Percentiles rank a stretch among this genome's conserved stretches.
Conservation (phyloP, 768 basidiomycete species). For the Dioszegia aurantiaca region DNA sequence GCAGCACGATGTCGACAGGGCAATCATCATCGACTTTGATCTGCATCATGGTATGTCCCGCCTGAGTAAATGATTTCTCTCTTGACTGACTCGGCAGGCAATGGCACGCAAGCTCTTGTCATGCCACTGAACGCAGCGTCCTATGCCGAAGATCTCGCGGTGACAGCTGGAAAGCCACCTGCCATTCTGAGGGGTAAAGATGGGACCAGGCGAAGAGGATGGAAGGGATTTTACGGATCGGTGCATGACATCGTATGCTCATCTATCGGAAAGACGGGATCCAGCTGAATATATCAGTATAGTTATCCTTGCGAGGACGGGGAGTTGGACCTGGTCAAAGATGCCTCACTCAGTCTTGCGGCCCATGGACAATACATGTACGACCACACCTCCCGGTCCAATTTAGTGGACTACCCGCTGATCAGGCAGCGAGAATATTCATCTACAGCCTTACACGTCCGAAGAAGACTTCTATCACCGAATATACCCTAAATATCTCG, state of each 20-base stretch:
- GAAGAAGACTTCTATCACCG: constrained; percentile 72
- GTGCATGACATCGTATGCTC: constrained; percentile 83
- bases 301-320: constrained; percentile 89
- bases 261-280: background rate
- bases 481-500: constrained; percentile 68
- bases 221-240: constrained; percentile 74
- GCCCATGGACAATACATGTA: constrained; percentile 78
- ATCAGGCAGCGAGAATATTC: constrained; percentile 56
- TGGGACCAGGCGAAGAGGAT: constrained; percentile 50
- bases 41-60: constrained; percentile 70
- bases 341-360: constrained; percentile 77
- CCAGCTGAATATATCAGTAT: constrained; percentile 29
- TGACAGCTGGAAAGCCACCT: constrained; percentile 49
- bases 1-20: constrained; percentile 69
- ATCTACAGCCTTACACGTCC: constrained; percentile 69
- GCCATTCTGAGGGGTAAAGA: constrained; percentile 50
- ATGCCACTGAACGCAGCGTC: constrained; percentile 92
- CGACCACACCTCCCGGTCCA: constrained; percentile 16
- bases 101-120: constrained; percentile 86
- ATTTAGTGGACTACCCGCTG: background rate
- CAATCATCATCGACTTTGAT: constrained; percentile 88
- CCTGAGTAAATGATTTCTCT: background rate
- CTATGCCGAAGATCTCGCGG: constrained; percentile 62
- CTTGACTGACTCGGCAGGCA: constrained; percentile 56
- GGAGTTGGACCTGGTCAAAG: constrained; percentile 70